Conservation (phyloP, 495 filamentous ascomycete genomes). For the Oidiodendron maius region DNA sequence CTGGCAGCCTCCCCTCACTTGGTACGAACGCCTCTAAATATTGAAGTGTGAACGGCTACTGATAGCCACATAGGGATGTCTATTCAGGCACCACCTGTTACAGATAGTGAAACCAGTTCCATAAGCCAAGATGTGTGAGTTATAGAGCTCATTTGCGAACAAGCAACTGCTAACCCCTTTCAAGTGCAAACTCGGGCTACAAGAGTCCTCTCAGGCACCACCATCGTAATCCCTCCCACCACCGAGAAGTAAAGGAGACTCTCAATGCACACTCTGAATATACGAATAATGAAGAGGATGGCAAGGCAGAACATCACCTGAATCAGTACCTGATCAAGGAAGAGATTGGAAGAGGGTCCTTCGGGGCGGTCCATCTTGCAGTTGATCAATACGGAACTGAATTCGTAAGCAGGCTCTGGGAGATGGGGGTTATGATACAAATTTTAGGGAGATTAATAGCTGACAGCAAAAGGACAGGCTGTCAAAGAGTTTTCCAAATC, state of each 20-base stretch:
- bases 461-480: constrained; percentile 48
- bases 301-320: constrained; percentile 67
- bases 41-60: no score
- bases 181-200: constrained; percentile 34
- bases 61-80: no score
- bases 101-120: no score
- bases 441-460: neutral
- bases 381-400: constrained; percentile 86
- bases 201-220: constrained; percentile 74
- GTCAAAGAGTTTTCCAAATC: constrained; percentile 98
- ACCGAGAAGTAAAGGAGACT: constrained; percentile 83
- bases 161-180: neutral
- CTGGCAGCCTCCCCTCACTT: constrained; percentile 32
- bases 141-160: no score
- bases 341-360: constrained; percentile 93
- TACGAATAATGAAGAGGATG: constrained; percentile 77
- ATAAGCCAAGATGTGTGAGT: no score
- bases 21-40: constrained; percentile 8
- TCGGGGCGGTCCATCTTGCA: constrained; percentile 88
- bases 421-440: neutral
- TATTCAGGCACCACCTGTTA: no score
- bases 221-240: constrained; percentile 60
- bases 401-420: constrained; percentile 59
- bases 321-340: constrained; percentile 94
- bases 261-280: constrained; percentile 86